Evolutionary conservation across 2,329 filamentous ascomycete species (phyloP).

Genomic region (Onygenales sp.): DNA sequence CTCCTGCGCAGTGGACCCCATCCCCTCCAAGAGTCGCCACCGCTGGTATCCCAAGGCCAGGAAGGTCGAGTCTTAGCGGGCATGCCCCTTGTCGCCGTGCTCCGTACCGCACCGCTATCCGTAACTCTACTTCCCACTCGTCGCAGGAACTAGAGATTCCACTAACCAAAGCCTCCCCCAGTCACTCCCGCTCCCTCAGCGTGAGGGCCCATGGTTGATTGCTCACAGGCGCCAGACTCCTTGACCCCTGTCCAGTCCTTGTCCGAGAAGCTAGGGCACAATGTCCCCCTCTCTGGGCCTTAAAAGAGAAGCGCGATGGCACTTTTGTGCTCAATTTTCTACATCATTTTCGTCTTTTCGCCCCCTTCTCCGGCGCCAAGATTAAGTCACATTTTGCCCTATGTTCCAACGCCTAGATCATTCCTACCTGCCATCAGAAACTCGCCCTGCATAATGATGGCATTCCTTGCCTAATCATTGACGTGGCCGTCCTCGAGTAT

Average conservation of each 20-base stretch:
- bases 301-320: constrained; percentile 1
- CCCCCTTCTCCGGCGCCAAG: not conserved
- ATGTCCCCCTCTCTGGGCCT: not conserved
- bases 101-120: constrained; percentile 5
- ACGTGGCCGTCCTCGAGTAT: constrained; percentile 20
- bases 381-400: not conserved
- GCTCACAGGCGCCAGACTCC: constrained; percentile 1
- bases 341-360: not conserved
- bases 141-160: not conserved
- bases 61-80: not conserved
- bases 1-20: not conserved
- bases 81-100: not conserved
- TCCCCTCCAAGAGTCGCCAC: not conserved
- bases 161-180: not conserved
- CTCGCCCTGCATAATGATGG: not conserved
- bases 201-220: not conserved
- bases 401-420: not conserved
- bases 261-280: not conserved
- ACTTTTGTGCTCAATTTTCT: not conserved
- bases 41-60: not conserved
- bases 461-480: constrained; percentile 10
- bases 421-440: not conserved
- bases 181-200: not conserved
- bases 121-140: not conserved
- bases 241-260: not conserved